Evolutionary conservation across 2,329 filamentous ascomycete species (phyloP).

Genomic region (Stemphylium vesicarium): DNA sequence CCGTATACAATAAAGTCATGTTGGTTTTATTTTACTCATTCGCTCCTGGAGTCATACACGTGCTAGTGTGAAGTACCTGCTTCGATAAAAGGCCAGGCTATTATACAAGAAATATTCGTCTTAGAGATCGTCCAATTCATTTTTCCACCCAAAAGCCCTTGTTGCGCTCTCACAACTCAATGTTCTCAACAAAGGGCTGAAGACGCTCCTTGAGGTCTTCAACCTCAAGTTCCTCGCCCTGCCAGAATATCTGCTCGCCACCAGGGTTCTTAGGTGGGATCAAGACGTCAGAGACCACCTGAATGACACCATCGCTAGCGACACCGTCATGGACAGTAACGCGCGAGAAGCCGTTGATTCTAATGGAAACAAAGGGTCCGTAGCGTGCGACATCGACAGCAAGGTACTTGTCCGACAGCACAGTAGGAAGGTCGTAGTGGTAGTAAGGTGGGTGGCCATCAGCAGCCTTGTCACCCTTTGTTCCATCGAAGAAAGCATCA

Average conservation of each 20-base stretch:
- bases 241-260: conserved; percentile 44
- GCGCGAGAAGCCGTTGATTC: conserved; percentile 73
- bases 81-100: neutral
- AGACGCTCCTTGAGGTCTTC: conserved; percentile 66
- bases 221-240: conserved; percentile 61
- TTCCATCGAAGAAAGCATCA: conserved; percentile 73
- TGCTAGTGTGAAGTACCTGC: conserved; percentile 1
- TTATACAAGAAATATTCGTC: neutral
- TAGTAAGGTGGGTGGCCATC: conserved; percentile 53
- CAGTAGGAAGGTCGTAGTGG: conserved; percentile 74
- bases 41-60: neutral
- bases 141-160: neutral
- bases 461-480: conserved; percentile 36
- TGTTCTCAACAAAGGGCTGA: conserved; percentile 39
- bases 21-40: neutral
- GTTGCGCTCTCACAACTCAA: conserved; percentile 36
- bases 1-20: neutral
- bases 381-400: conserved; percentile 73
- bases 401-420: conserved; percentile 70
- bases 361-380: conserved; percentile 72
- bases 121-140: conserved; percentile 7
- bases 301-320: conserved; percentile 81
- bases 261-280: conserved; percentile 71
- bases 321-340: conserved; percentile 74
- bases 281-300: conserved; percentile 74